Evolutionary conservation across 164 flowering plant genomes (phyloP), one percentile per base, ranked within the genome.

Genomic region (Chimonanthus praecox): DNA sequence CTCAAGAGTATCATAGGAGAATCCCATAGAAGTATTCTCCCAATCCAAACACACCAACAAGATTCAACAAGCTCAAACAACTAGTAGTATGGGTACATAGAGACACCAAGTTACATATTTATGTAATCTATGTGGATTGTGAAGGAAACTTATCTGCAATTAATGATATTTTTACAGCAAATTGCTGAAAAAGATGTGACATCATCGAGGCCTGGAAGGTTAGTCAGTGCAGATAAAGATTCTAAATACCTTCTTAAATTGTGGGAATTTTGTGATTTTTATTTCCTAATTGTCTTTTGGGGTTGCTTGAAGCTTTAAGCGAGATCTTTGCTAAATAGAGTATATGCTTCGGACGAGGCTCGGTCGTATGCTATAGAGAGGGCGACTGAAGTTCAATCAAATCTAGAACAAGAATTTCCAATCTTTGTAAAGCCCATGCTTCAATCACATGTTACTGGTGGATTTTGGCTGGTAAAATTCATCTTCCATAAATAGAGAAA

Each of bases 401-500:
- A 71, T 46, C 71, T 88, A 50, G 86, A 78, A 43, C 60, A 84
- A 46, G 71, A 80, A 0, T 83, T 73, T 66, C 97, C 93, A 5
- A 83, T 76, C 74, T 86, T 88, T 76, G 78, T 85, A 16, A 91
- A 89, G 75, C 79, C 85, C 13, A 84, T 91, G 94, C 89, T 84
- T 7, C 91, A 83, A 49, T 89, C 94, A 7, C 94, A 91, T 79
- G 87, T 87, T 10, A 83, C 87, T 15, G 84, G 87, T 20, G 89
- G 92, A 10, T 91, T 88, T 82, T 91, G 91, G 91, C 77, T 91
- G 89, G 97, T 91, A 80, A 80, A 83, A 15, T 11, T 4, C n/a
- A 21, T 76, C 15, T 3, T 62, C 62, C n/a, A n/a, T 61, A 64
- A 21, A 18, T 47, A 10, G 60, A 11, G 60, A n/a, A 11, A 54